These are phyloP conservation scores for Phytophthora megakarya DNA, from an alignment of 352 stramenopile species.

Conservation along the genomic window DNA sequence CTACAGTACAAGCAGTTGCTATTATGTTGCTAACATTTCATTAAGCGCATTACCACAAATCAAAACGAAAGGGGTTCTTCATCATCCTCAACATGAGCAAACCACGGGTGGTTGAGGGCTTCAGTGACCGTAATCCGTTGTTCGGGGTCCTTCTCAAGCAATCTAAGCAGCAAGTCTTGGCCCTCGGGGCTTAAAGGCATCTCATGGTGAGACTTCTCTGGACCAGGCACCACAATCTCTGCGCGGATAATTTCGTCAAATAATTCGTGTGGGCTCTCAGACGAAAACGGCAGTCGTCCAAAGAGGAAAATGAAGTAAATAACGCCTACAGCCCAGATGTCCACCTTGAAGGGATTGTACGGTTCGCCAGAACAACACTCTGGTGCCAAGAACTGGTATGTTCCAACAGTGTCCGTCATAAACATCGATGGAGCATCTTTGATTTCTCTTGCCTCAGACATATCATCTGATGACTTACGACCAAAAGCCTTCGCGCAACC, in stretches of 20 bases:
- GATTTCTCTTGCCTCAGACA: neutral
- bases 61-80: conserved; percentile 79
- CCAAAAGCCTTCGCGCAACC: conserved; percentile 68
- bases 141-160: conserved; percentile 57
- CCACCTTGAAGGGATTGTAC: conserved; percentile 84
- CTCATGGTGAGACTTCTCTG: conserved; percentile 11
- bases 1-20: too few relatives aligned
- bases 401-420: conserved; percentile 84
- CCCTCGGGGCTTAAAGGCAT: conserved; percentile 36
- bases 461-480: neutral
- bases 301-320: conserved; percentile 89
- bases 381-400: conserved; percentile 91
- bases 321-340: conserved; percentile 88
- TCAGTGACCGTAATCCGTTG: conserved; percentile 61
- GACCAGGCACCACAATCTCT: conserved; percentile 39
- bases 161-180: conserved; percentile 50
- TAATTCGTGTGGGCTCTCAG: conserved; percentile 69
- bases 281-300: conserved; percentile 79
- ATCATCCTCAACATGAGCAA: conserved; percentile 41
- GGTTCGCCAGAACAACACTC: conserved; percentile 85
- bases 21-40: too few relatives aligned
- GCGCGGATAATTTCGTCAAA: conserved; percentile 81
- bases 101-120: conserved; percentile 67
- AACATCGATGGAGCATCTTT: conserved; percentile 25
- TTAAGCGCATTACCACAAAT: too few relatives aligned